Conservation (phyloP, 169 alveolate genomes). For the Plasmodium coatneyi region DNA sequence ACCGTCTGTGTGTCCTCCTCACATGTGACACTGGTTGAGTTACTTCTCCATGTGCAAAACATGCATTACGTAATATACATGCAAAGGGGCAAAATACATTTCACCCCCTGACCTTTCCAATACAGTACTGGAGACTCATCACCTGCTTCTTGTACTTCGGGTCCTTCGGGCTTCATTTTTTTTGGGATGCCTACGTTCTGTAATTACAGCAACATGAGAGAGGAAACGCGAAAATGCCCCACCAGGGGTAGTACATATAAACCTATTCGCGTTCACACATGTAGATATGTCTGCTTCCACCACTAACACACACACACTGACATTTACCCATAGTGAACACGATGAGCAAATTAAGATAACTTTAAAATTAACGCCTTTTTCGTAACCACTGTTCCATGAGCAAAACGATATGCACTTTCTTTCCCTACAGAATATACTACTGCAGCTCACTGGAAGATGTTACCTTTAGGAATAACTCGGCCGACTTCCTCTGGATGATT, state of each 20-base stretch:
- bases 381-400: not conserved
- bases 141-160: conserved; percentile 94
- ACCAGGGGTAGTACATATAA: not conserved
- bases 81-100: not conserved
- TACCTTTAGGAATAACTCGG: conserved; percentile 86
- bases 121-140: conserved; percentile 91
- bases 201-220: conserved; percentile 81
- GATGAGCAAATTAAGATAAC: not conserved
- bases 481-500: conserved; percentile 90
- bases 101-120: not conserved
- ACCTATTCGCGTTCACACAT: conserved; percentile 10
- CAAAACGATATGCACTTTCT: not conserved
- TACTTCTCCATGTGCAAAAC: not conserved
- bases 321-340: not conserved
- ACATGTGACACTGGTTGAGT: not conserved
- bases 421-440: conserved; percentile 79
- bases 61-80: no score
- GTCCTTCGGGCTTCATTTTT: conserved; percentile 90
- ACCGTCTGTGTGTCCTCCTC: not conserved
- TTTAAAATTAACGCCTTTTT: not conserved
- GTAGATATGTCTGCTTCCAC: conserved; percentile 12
- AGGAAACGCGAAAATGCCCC: conserved; percentile 70
- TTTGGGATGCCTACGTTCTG: conserved; percentile 93
- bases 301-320: not conserved
- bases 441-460: conserved; percentile 87